These are phyloP conservation scores for Pisolithus microcarpus DNA, from an alignment of 768 basidiomycete species.

Conservation along the genomic window DNA sequence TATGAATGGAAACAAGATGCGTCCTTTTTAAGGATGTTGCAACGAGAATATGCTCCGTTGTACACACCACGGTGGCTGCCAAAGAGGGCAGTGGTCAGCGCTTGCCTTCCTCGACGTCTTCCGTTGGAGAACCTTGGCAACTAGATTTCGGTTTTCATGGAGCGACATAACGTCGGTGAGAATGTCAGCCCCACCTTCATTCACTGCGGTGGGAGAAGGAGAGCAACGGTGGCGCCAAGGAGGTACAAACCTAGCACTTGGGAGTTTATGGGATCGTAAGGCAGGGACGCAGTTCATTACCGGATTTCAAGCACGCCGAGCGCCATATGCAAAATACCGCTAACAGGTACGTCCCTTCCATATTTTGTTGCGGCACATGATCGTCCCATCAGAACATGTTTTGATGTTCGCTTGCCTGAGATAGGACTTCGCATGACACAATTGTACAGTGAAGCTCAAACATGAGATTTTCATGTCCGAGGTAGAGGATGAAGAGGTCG, in stretches of 20 bases:
- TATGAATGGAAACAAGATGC: slow-evolving; percentile 19
- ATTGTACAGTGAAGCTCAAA: slow-evolving; percentile 16
- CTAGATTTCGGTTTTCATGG: not conserved
- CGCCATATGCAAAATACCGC: slow-evolving; percentile 14
- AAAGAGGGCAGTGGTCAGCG: not conserved
- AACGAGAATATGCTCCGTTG: not conserved
- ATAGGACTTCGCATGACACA: slow-evolving; percentile 20
- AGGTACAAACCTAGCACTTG: not conserved
- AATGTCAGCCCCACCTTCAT: slow-evolving; percentile 2
- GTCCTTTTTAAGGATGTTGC: slow-evolving; percentile 5
- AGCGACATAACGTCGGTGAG: not conserved
- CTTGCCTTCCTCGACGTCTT: not conserved
- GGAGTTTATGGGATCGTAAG: slow-evolving; percentile 1
- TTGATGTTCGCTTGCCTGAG: slow-evolving; percentile 20
- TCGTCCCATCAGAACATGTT: slow-evolving; percentile 20
- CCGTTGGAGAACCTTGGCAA: not conserved
- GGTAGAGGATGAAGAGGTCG: slow-evolving; percentile 15
- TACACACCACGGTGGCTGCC: not conserved
- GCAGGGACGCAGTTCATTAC: slow-evolving; percentile 17
- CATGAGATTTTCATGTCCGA: slow-evolving; percentile 32
- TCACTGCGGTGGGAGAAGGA: slow-evolving; percentile 1
- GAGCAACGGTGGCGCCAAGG: not conserved
- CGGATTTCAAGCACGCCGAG: slow-evolving; percentile 8
- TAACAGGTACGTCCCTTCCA: slow-evolving; percentile 9
- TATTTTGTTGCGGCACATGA: slow-evolving; percentile 15